A percentile compares a stretch with the other conserved stretches of the same genome.
phyloP scores from a whole-genome alignment of 192 early-diverging fungal species.

The Entomortierella parvispora region DNA sequence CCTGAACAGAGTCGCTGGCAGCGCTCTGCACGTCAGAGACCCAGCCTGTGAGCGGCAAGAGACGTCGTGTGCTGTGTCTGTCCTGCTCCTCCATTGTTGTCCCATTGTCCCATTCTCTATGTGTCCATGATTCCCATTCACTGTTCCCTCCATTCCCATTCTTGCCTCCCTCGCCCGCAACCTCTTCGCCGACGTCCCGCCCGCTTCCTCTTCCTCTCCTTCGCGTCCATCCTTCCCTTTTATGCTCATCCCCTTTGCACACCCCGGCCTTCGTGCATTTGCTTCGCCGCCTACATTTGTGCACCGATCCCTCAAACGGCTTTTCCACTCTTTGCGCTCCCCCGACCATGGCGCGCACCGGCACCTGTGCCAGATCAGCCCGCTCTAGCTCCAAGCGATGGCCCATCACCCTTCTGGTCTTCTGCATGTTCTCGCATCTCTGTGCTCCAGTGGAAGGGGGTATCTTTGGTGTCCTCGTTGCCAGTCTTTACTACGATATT shows the following conservation, averaged over 20 bases:
- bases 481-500: constrained; percentile 28
- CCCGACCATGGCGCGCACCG: constrained; percentile 4
- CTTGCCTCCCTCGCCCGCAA: not conserved
- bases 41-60: no score
- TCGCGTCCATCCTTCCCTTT: not conserved
- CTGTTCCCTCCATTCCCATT: not conserved
- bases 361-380: not conserved
- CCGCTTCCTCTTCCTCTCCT: not conserved
- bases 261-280: no score
- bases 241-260: no score
- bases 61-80: no score
- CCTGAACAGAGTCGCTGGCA: no score
- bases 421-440: not conserved
- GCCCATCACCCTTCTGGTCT: not conserved
- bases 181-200: not conserved
- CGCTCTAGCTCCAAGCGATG: not conserved
- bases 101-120: no score
- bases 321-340: not conserved
- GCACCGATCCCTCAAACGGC: no score
- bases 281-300: no score
- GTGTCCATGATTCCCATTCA: not conserved
- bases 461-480: constrained; percentile 19
- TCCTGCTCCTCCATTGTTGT: not conserved
- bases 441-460: not conserved
- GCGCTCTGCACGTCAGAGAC: no score